Base-by-base conservation (phyloP, 352 stramenopile genomes). In the Phytophthora uliginosa region DNA sequence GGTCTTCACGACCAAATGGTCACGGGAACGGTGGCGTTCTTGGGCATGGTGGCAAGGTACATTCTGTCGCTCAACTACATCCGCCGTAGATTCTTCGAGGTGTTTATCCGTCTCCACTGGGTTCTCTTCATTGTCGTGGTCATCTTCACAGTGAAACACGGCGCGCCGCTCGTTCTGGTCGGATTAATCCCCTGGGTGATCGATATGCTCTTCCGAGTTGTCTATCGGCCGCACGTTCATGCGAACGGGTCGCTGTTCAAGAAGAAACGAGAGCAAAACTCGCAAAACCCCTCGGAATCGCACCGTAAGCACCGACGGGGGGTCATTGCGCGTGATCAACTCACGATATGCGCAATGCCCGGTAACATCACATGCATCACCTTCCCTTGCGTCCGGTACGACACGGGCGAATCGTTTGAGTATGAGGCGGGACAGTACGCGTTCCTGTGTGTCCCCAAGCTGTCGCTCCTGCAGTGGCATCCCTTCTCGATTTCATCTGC, bases 401-500 rank as follows among this genome's bases (percentile, higher is more conserved):
- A 84, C 20, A 80, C 56, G 7, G 58, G 52, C 53, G 63, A 73
- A 20, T 47, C 15, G 0, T 84, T 82, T 63, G 45, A 66, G 7
- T 81, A 79, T 42, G 38, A 77, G 33, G 72, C 75, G 1, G 78
- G 75, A 1, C 79, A 88, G 54, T 96, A 96, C 73, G 81, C 76
- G 1, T 95, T 93, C 62, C 54, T 97, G n/a, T 91, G 89, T 66
- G 66, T 95, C 12, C 86, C 85, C 2, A 28, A 63, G 24, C 52
- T 97, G 26, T 84, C 74, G 24, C 12, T 66, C 4, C 42, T 86
- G 0, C 73, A 96, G 77, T 97, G 90, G 88, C 90, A 97, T 70
- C 90, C 90, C 24, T 96, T 95, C 71, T 92, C 84, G 6, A 83
- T 97, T 34, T 89, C 83, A 3, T 92, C 78, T 17, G 79, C 83